phyloP scores from a whole-genome alignment of 192 early-diverging fungal genomes.

The Thamnidium elegans region DNA sequence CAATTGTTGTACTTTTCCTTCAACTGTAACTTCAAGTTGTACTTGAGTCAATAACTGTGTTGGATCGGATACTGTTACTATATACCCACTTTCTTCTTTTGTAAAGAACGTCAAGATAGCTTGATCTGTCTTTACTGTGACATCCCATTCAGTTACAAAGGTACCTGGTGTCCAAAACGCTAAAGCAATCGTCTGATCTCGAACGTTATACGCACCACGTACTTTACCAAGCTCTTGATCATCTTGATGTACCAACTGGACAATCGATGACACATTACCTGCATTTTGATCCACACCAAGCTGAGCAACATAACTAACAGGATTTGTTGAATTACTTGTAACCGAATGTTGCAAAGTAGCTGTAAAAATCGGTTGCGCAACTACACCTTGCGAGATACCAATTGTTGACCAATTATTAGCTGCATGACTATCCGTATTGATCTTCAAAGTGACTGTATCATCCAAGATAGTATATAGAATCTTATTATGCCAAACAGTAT shows the following conservation, averaged over 20 bases:
- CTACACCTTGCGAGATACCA: constrained; percentile 16
- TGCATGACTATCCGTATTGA: constrained; percentile 9
- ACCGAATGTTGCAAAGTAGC: constrained; percentile 12
- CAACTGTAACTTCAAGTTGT: neutral
- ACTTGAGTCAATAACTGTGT: constrained; percentile 6
- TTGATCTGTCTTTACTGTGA: neutral
- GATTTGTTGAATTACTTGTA: neutral
- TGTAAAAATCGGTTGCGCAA: constrained; percentile 16
- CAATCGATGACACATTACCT: neutral
- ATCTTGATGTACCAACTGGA: constrained; percentile 12
- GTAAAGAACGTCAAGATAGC: constrained; percentile 16
- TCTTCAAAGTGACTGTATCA: constrained; percentile 4
- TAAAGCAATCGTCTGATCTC: constrained; percentile 5
- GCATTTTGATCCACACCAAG: constrained; percentile 2
- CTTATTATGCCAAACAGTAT: constrained; percentile 23
- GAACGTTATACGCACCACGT: neutral
- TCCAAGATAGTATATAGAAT: constrained; percentile 20
- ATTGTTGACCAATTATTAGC: constrained; percentile 24
- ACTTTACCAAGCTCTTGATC: neutral
- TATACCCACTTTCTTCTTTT: neutral
- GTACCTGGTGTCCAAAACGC: constrained; percentile 13
- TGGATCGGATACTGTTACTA: constrained; percentile 19
- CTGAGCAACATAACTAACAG: constrained; percentile 14
- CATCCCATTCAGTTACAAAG: neutral
- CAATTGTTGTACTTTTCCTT: neutral